Evolutionary conservation across 73 alveolate species (phyloP), one percentile per base, ranked within the genome.

Genomic region (Tetrahymena borealis): DNA sequence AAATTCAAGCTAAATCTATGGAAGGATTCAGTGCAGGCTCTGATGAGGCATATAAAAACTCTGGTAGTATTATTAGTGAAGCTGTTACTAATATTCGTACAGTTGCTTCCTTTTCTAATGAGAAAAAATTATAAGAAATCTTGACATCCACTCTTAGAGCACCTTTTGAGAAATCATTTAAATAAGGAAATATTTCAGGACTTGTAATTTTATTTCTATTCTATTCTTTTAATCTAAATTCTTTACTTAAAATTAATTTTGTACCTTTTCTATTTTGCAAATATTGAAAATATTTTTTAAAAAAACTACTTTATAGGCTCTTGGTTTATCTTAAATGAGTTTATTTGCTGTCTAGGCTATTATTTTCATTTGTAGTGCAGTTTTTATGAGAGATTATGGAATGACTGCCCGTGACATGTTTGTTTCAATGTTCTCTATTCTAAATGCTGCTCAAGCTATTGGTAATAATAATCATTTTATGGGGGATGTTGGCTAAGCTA

Each of bases 401-500:
- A 95, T 85, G 18, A 38, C 96, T 20, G 94, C 94, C 37, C 94
- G 93, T 39, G 96, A 97, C 39, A 92, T 96, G 91, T 94, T 96
- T 39, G 35, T 93, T 31, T 96, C 99, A 18, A 95, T 97, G 11
- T 95, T 95, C 91, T 97, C 98, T 3, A 93, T 96, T 91, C 78
- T 96, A 94, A 97, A 96, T 90, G 99, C 97, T 16, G 94, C 98
- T 2, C 91, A 94, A 85, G 98, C 97, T 32, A 97, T 96, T 28
- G 98, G 99, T 8, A 92, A 95, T 32, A 97, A 98, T 33, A 93
- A 95, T 16, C 95, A 94, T 33, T 96, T 91, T 78, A 98, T 96
- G 13, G 97, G 98, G 40, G 99, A 96, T 32, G 94, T 94, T 32
- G 97, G 91, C 28, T 98, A 98, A 2, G 99, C 98, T 16, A 42